A percentile compares a stretch with the other conserved stretches of the same genome.
phyloP scores from a whole-genome alignment of 306 rosid species.

The Coriaria nepalensis region DNA sequence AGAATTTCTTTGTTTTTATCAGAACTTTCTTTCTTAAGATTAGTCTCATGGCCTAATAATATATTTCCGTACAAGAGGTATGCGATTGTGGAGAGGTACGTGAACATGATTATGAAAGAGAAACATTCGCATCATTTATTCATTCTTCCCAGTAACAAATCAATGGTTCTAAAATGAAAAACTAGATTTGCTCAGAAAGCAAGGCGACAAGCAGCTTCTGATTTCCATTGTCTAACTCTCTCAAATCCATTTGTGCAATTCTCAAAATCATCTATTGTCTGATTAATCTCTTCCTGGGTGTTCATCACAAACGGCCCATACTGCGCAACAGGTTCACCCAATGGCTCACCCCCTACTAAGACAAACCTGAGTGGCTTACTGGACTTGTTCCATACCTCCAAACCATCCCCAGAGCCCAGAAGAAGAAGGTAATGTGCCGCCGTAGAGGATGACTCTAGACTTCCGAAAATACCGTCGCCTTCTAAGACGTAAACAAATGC shows the following conservation, averaged over 20 bases:
- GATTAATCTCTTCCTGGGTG: conserved; percentile 73
- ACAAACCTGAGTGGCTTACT: conserved; percentile 51
- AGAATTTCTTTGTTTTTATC: too few species aligned
- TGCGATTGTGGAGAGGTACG: too few species aligned
- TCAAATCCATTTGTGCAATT: conserved; percentile 78
- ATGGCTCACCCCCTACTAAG: conserved; percentile 75
- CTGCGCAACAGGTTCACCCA: conserved; percentile 68
- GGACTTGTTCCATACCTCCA: conserved; percentile 81
- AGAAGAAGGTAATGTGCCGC: conserved; percentile 67
- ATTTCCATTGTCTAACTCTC: conserved; percentile 87
- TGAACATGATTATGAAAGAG: too few species aligned
- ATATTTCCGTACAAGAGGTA: too few species aligned
- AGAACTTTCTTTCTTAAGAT: too few species aligned
- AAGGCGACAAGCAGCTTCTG: conserved; percentile 24
- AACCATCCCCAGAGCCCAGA: conserved; percentile 63
- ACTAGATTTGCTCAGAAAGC: too few species aligned
- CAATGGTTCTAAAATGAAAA: too few species aligned
- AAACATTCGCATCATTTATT: too few species aligned
- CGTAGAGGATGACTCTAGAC: conserved; percentile 25
- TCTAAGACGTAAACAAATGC: conserved; percentile 77
- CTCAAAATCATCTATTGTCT: conserved; percentile 79
- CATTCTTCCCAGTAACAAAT: conserved; percentile 1
- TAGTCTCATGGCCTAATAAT: too few species aligned
- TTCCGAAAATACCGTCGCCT: conserved; percentile 81
- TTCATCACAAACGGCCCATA: conserved; percentile 99